A percentile compares a stretch with the other conserved stretches of the same genome.
Conservation (phyloP, 108 stramenopile genomes). For the Chaetoceros muelleri region DNA sequence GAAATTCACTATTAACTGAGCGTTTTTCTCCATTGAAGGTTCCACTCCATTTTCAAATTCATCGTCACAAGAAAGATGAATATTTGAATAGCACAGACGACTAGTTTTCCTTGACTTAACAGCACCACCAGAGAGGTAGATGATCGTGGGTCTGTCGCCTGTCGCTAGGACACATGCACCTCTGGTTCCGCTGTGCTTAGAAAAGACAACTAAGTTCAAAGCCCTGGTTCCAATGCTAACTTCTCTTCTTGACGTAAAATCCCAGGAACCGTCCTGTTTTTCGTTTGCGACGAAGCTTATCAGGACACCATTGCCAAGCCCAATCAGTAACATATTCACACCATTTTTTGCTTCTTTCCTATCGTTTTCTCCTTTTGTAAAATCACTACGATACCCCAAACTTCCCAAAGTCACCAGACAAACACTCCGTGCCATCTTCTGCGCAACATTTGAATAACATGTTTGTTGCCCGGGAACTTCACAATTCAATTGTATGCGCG, state of each 20-base stretch:
- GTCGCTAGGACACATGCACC: conserved; percentile 88
- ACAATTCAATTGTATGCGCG: conserved; percentile 30
- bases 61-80: conserved; percentile 63
- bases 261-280: conserved; percentile 14
- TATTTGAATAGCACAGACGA: conserved; percentile 80
- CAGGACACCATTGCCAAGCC: conserved; percentile 90
- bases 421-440: conserved; percentile 80
- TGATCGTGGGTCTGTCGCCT: conserved; percentile 94
- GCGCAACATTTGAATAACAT: conserved; percentile 14
- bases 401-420: conserved; percentile 65
- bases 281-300: conserved; percentile 52
- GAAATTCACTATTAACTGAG: conserved; percentile 59
- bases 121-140: conserved; percentile 77
- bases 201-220: conserved; percentile 73
- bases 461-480: conserved; percentile 14
- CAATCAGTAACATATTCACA: conserved; percentile 87
- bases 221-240: conserved; percentile 91
- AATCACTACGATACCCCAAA: conserved; percentile 17
- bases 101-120: conserved; percentile 9
- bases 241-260: conserved; percentile 74
- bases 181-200: conserved; percentile 29
- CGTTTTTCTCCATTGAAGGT: conserved; percentile 32
- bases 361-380: conserved; percentile 8
- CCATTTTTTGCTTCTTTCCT: conserved; percentile 16
- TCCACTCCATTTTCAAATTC: conserved; percentile 42